Conservation (phyloP, 768 basidiomycete species). For the Termitomyces sp. region DNA sequence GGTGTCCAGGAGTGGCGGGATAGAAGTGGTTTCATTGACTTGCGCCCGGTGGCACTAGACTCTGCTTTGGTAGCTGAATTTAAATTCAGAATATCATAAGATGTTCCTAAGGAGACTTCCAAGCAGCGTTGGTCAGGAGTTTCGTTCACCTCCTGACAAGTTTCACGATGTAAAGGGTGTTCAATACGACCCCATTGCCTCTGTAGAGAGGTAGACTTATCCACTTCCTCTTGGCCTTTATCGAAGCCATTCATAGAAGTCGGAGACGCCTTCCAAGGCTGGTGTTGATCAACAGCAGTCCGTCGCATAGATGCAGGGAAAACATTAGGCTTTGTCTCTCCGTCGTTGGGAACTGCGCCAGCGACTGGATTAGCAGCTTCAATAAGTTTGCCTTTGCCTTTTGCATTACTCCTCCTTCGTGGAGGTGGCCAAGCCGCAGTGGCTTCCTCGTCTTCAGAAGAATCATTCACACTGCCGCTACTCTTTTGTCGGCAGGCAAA, state of each 20-base stretch:
- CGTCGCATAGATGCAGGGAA: not conserved
- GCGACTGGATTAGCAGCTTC: not conserved
- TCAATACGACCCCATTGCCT: not conserved
- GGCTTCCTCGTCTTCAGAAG: slow-evolving; percentile 12
- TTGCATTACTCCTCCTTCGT: slow-evolving; percentile 4
- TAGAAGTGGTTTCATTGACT: not conserved
- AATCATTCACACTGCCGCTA: slow-evolving; percentile 1
- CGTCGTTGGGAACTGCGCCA: not conserved
- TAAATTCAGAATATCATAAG: not conserved
- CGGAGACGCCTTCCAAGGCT: not conserved
- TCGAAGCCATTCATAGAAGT: not conserved
- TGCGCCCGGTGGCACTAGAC: not conserved
- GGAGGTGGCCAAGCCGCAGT: slow-evolving; percentile 21
- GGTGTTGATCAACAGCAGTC: not conserved
- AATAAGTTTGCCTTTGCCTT: slow-evolving; percentile 7
- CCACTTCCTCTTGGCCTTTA: not conserved
- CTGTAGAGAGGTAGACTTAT: not conserved
- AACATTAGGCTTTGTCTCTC: not conserved
- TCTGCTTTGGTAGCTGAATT: not conserved
- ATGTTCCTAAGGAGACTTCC: not conserved
- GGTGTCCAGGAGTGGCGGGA: slow-evolving; percentile 13
- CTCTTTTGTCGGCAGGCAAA: slow-evolving; percentile 13
- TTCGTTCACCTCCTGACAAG: not conserved
- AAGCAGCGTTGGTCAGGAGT: not conserved
- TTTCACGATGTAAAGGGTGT: not conserved